Conservation (phyloP, 2,329 filamentous ascomycete species). For the Fusarium caatingaense region DNA sequence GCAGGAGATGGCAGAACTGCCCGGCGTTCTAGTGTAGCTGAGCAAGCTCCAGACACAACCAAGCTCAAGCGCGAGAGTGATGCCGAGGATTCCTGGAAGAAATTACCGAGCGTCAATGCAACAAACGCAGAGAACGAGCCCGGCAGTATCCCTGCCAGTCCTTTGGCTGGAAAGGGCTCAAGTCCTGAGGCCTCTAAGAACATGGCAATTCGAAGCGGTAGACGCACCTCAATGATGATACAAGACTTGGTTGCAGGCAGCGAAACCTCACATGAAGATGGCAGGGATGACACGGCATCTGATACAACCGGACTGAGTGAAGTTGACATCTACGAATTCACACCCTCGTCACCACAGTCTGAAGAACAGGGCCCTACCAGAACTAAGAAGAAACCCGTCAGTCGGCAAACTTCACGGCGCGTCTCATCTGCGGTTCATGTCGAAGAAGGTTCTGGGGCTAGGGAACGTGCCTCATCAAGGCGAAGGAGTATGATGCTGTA, state of each 20-base stretch:
- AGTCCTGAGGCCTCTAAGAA: conserved; percentile 48
- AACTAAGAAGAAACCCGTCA: conserved; percentile 39
- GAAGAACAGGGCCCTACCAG: conserved; percentile 48
- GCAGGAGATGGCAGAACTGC: conserved; percentile 69
- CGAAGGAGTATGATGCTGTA: conserved; percentile 71
- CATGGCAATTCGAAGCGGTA: conserved; percentile 56
- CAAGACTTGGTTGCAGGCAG: conserved; percentile 24
- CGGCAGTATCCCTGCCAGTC: conserved; percentile 51
- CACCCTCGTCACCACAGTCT: conserved; percentile 57
- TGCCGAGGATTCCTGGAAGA: conserved; percentile 48
- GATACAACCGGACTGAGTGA: conserved; percentile 45
- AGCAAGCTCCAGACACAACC: conserved; percentile 43
- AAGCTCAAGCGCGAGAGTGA: conserved; percentile 52
- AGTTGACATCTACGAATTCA: conserved; percentile 67
- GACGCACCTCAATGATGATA: conserved; percentile 51
- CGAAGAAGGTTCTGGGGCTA: conserved; percentile 49
- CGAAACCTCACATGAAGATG: conserved; percentile 26
- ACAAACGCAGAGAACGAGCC: conserved; percentile 23
- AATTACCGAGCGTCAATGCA: conserved; percentile 37
- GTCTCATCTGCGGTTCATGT: conserved; percentile 54
- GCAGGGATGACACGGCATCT: conserved; percentile 30
- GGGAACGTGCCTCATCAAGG: conserved; percentile 54
- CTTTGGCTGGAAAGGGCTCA: conserved; percentile 56
- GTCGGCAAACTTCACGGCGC: conserved; percentile 54
- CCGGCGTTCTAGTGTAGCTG: conserved; percentile 55